Evolutionary conservation across 208 protist genomes (phyloP).

Genomic region (Phytomonas serpens): DNA sequence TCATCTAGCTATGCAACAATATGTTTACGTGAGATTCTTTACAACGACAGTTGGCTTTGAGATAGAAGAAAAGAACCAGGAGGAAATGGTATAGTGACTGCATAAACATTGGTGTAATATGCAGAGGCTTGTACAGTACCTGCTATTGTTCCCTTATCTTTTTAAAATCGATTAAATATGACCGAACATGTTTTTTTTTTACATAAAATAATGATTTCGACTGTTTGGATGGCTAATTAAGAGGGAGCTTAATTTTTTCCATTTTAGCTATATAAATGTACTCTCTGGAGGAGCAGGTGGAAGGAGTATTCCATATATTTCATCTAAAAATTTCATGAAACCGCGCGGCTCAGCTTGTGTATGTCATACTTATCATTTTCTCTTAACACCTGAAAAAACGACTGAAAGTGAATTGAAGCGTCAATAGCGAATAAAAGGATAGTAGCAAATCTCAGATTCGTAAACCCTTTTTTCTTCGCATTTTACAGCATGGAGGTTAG

Average conservation of each 20-base stretch:
- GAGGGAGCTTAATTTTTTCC: background rate
- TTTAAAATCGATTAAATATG: background rate
- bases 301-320: background rate
- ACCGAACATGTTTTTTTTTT: background rate
- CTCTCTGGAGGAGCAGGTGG: background rate
- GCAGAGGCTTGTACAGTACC: background rate
- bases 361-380: background rate
- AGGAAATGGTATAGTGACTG: background rate
- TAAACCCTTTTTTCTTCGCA: background rate
- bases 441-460: background rate
- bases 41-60: conserved; percentile 59
- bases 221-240: background rate
- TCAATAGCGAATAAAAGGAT: background rate
- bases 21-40: conserved; percentile 63
- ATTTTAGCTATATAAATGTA: background rate
- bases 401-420: background rate
- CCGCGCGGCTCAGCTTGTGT: background rate
- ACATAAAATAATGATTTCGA: background rate
- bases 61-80: background rate
- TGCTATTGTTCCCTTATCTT: background rate
- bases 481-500: conserved; percentile 32
- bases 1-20: conserved; percentile 82
- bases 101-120: background rate
- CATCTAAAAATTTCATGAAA: background rate
- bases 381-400: background rate